Evolutionary conservation across 768 basidiomycete species (phyloP).

Genomic region (Macrocybe gigantea): DNA sequence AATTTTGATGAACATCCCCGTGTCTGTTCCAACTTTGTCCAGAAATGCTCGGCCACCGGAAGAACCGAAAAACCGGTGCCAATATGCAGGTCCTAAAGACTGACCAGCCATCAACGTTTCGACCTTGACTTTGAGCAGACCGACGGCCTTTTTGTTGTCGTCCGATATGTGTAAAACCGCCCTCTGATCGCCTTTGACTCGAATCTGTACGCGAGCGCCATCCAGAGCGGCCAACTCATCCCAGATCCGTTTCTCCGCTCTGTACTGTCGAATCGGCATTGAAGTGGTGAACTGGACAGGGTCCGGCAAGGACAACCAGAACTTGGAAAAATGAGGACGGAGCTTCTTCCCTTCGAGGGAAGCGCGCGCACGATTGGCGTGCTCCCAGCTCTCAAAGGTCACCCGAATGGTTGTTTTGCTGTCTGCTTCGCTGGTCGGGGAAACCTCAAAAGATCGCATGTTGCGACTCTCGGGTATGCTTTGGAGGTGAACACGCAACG

Average conservation of each 20-base stretch:
- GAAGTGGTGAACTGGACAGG: slow-evolving; percentile 46
- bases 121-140: slow-evolving; percentile 53
- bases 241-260: slow-evolving; percentile 46
- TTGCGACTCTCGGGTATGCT: too few relatives aligned
- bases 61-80: slow-evolving; percentile 40
- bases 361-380: too few relatives aligned
- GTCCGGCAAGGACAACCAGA: slow-evolving; percentile 40
- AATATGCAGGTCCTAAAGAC: slow-evolving; percentile 34
- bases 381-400: too few relatives aligned
- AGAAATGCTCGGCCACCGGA: slow-evolving; percentile 27
- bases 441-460: too few relatives aligned
- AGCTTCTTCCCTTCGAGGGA: too few relatives aligned
- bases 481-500: background rate
- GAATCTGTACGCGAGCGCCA: slow-evolving; percentile 26
- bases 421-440: too few relatives aligned
- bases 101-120: slow-evolving; percentile 50
- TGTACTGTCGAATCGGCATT: slow-evolving; percentile 43
- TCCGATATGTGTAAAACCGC: too few relatives aligned
- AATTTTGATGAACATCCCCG: slow-evolving; percentile 35
- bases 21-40: slow-evolving; percentile 23
- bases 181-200: slow-evolving; percentile 33
- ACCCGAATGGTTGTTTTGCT: too few relatives aligned
- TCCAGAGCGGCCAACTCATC: slow-evolving; percentile 26
- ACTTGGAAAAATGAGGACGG: slow-evolving; percentile 4
- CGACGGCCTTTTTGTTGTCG: slow-evolving; percentile 42